These are phyloP conservation scores for Coemansia brasiliensis DNA, from an alignment of 192 early-diverging fungal species.

Conservation along the genomic window DNA sequence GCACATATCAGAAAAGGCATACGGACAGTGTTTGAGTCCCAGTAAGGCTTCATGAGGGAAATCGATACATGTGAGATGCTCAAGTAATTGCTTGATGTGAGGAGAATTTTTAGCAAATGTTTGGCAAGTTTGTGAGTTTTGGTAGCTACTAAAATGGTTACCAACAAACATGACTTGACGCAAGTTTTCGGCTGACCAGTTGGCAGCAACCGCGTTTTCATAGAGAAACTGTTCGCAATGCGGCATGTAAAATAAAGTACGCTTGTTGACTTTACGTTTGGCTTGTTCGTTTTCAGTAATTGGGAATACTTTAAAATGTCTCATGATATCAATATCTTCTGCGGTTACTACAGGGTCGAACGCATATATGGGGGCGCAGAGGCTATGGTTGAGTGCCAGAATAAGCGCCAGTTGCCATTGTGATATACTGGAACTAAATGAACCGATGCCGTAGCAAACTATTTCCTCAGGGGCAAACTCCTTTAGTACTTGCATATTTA, in stretches of 20 bases:
- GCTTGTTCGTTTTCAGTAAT: slow-evolving; percentile 40
- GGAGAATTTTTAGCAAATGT: slow-evolving; percentile 21
- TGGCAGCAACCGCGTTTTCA: slow-evolving; percentile 37
- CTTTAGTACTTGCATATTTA: slow-evolving; percentile 4
- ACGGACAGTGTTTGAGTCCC: slow-evolving; percentile 32
- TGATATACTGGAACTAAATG: slow-evolving; percentile 20
- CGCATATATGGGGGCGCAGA: slow-evolving; percentile 13
- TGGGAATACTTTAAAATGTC: slow-evolving; percentile 11
- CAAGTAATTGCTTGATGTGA: slow-evolving; percentile 13
- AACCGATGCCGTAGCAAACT: slow-evolving; percentile 50
- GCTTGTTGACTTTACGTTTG: slow-evolving; percentile 9
- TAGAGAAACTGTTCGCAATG: slow-evolving; percentile 54
- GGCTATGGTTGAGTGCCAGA: slow-evolving; percentile 15
- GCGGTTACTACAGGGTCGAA: slow-evolving; percentile 26
- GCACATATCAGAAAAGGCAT: slow-evolving; percentile 45
- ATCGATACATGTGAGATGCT: neutral
- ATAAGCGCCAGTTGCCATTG: slow-evolving; percentile 48
- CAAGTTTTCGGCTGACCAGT: slow-evolving; percentile 22
- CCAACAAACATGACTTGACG: slow-evolving; percentile 23
- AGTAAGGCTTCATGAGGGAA: slow-evolving; percentile 31
- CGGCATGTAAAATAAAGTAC: slow-evolving; percentile 52
- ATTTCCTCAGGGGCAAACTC: slow-evolving; percentile 36
- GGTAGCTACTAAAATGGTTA: slow-evolving; percentile 35
- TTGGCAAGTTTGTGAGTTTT: slow-evolving; percentile 18
- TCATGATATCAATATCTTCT: slow-evolving; percentile 12